Conservation (phyloP, 2,329 filamentous ascomycete genomes). For the Alternaria longipes region DNA sequence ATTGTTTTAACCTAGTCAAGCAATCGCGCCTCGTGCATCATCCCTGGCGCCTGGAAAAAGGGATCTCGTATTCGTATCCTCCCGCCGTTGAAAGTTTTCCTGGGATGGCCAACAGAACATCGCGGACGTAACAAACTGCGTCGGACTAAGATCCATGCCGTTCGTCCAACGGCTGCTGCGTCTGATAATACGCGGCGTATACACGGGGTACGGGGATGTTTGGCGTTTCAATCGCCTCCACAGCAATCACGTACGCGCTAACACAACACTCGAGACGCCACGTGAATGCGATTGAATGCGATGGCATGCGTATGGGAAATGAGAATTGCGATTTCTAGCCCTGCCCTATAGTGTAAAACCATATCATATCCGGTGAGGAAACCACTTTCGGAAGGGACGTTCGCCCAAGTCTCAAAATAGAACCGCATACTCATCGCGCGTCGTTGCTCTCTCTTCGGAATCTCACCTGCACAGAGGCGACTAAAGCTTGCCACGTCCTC, state of each 20-base stretch:
- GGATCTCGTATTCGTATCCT: conserved; percentile 12
- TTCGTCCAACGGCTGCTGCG: conserved; percentile 6
- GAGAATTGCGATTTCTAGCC: conserved; percentile 9
- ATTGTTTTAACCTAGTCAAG: neutral
- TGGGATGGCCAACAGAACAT: neutral
- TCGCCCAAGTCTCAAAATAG: conserved; percentile 19
- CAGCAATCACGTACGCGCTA: conserved; percentile 10
- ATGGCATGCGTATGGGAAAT: conserved; percentile 19
- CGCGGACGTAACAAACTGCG: neutral
- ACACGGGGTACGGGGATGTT: conserved; percentile 4
- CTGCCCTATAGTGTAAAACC: conserved; percentile 1
- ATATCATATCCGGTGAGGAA: conserved; percentile 11
- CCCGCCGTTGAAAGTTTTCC: neutral
- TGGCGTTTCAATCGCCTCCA: conserved; percentile 2
- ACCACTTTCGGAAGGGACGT: conserved; percentile 5
- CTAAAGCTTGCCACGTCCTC: conserved; percentile 16
- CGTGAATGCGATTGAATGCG: conserved; percentile 10
- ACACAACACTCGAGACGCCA: neutral
- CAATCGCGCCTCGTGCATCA: conserved; percentile 1
- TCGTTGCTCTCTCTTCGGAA: conserved; percentile 10
- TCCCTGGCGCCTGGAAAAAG: neutral
- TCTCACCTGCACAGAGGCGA: conserved; percentile 3
- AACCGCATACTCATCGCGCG: conserved; percentile 14
- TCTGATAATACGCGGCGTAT: neutral
- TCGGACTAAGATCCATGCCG: neutral